Evolutionary conservation across 148 eudicot species (phyloP).

Genomic region (Chenopodium suecicum): DNA sequence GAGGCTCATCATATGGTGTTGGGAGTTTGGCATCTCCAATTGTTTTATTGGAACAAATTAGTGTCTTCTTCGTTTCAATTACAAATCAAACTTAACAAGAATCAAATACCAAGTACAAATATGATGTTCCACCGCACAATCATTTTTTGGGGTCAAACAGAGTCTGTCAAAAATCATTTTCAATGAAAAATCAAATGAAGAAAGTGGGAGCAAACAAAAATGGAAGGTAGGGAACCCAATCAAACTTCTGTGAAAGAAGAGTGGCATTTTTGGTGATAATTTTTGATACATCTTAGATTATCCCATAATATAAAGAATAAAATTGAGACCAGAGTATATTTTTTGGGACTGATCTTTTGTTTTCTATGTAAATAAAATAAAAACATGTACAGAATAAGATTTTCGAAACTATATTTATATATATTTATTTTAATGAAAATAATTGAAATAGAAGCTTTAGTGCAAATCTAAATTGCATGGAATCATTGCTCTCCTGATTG

Average conservation of each 20-base stretch:
- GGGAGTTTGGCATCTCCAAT: slow-evolving; percentile 3
- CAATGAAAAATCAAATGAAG: background rate
- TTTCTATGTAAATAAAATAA: too few relatives aligned
- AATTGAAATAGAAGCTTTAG: background rate
- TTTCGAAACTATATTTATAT: background rate
- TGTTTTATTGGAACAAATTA: background rate
- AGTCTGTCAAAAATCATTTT: background rate
- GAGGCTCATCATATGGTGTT: background rate
- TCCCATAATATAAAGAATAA: too few relatives aligned
- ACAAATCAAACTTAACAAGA: background rate
- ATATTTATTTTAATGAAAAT: background rate
- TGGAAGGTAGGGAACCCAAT: slow-evolving; percentile 13
- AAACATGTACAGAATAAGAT: background rate
- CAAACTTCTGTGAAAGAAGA: slow-evolving; percentile 15
- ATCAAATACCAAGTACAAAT: background rate
- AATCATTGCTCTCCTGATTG: slow-evolving; percentile 27
- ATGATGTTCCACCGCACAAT: background rate
- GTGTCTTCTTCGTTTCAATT: background rate
- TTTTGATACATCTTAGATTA: background rate
- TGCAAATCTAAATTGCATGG: slow-evolving; percentile 6
- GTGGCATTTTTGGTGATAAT: background rate
- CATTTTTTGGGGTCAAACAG: background rate
- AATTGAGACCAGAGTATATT: background rate
- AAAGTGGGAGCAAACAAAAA: background rate
- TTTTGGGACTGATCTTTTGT: background rate